Percentiles rank a stretch among this genome's conserved stretches.
These are phyloP conservation scores for Chlorella sp. DNA, from an alignment of 139 green algal genomes.

Conservation along the genomic window DNA sequence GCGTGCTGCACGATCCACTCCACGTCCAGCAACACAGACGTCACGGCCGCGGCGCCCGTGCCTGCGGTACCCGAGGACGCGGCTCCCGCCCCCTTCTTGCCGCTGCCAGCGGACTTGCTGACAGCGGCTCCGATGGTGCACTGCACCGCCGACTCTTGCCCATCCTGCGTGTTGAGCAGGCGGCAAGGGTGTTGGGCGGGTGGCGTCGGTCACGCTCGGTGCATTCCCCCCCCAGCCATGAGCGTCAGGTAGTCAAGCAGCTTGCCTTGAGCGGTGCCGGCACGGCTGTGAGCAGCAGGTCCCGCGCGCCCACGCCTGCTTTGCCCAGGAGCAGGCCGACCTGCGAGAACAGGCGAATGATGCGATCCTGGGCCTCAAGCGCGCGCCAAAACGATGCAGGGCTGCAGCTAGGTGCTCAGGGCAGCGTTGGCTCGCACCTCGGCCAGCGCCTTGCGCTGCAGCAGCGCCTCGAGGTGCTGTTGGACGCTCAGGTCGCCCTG, in stretches of 20 bases:
- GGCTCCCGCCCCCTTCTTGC: neutral
- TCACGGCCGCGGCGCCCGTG: neutral
- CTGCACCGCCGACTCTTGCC: neutral
- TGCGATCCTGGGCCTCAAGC: too few relatives aligned
- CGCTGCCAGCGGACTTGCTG: too few relatives aligned
- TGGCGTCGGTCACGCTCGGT: too few relatives aligned
- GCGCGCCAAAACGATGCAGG: too few relatives aligned
- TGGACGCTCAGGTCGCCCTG: neutral
- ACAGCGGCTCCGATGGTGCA: neutral
- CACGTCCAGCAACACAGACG: neutral
- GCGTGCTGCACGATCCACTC: neutral
- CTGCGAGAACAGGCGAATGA: too few relatives aligned
- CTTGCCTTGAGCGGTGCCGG: neutral
- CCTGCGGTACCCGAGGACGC: neutral
- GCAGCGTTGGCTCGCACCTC: neutral
- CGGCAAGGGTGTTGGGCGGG: neutral
- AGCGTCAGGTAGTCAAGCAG: too few relatives aligned
- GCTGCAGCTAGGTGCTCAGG: too few relatives aligned
- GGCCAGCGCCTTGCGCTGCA: neutral
- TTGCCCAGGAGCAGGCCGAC: neutral
- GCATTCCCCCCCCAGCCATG: too few relatives aligned
- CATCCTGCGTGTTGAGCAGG: neutral
- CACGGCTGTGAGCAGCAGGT: neutral
- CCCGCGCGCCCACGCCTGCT: neutral
- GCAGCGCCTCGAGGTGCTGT: neutral